A percentile compares a stretch with the other conserved stretches of the same genome.
Conservation (phyloP, 306 rosid genomes). For the Dicorynia guianensis region DNA sequence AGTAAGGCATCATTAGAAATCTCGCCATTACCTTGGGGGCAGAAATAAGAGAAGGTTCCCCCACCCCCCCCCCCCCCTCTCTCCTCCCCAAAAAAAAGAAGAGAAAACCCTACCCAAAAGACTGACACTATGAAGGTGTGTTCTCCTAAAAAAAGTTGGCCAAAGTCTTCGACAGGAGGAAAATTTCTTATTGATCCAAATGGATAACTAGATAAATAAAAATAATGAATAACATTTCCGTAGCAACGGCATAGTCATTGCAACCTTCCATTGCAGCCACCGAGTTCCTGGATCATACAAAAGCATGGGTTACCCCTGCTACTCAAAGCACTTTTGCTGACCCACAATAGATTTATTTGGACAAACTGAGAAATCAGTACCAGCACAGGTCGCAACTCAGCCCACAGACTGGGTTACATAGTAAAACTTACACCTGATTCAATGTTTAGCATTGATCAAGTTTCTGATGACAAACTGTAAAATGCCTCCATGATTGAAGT, state of each 20-base stretch:
- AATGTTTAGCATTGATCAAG: constrained; percentile 68
- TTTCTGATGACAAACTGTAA: constrained; percentile 87
- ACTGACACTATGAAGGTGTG: no score
- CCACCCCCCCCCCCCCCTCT: no score
- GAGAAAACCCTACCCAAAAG: no score
- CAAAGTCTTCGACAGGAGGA: constrained; percentile 1
- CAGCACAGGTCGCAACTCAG: constrained; percentile 9
- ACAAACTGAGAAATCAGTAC: constrained; percentile 29
- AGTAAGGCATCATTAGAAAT: no score
- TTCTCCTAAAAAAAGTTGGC: constrained; percentile 5
- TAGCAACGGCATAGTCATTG: neutral
- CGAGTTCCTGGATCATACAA: constrained; percentile 37
- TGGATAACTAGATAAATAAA: neutral
- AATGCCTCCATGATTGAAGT: constrained; percentile 93
- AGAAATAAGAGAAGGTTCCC: no score
- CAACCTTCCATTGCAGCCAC: constrained; percentile 14
- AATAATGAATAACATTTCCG: constrained; percentile 34
- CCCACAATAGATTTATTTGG: constrained; percentile 47
- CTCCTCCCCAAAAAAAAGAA: no score
- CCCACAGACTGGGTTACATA: constrained; percentile 1
- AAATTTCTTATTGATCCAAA: neutral
- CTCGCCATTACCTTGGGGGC: no score
- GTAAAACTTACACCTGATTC: constrained; percentile 20
- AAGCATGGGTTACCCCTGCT: constrained; percentile 37
- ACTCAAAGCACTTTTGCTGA: constrained; percentile 33